phyloP scores from a whole-genome alignment of 768 basidiomycete species.

The Termitomyces sp. region DNA sequence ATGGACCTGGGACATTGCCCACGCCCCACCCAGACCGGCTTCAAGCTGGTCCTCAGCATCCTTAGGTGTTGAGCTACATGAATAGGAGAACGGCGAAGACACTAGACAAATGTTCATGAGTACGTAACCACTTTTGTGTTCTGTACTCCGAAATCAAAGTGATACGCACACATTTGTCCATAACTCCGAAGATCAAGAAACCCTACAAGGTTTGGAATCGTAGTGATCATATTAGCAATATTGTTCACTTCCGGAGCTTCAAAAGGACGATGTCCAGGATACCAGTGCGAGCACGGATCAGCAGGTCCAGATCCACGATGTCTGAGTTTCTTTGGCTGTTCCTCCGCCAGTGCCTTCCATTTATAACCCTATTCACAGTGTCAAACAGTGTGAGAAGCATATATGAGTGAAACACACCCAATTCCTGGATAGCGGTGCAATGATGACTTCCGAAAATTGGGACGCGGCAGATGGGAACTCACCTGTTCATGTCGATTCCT shows the following conservation, averaged over 20 bases:
- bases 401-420: conserved; percentile 34
- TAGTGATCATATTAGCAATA: conserved; percentile 61
- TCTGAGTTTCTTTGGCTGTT: conserved; percentile 4
- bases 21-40: conserved; percentile 53
- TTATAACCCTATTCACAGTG: conserved; percentile 51
- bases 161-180: conserved; percentile 69
- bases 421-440: conserved; percentile 37
- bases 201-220: conserved; percentile 45
- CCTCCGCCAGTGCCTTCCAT: conserved; percentile 42
- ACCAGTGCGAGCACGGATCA: conserved; percentile 71
- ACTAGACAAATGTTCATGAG: conserved; percentile 32
- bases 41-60: conserved; percentile 71
- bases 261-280: conserved; percentile 69
- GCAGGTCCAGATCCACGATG: conserved; percentile 20
- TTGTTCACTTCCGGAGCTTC: conserved; percentile 73
- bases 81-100: conserved; percentile 73
- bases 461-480: conserved; percentile 2
- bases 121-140: neutral
- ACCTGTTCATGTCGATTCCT: conserved; percentile 80
- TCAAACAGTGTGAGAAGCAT: neutral
- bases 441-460: neutral
- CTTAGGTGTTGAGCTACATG: conserved; percentile 51
- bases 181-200: conserved; percentile 79
- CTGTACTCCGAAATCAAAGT: neutral
- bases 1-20: conserved; percentile 41